Evolutionary conservation across 805 yeast genomes (phyloP).

Genomic region (Candida vaughaniae): DNA sequence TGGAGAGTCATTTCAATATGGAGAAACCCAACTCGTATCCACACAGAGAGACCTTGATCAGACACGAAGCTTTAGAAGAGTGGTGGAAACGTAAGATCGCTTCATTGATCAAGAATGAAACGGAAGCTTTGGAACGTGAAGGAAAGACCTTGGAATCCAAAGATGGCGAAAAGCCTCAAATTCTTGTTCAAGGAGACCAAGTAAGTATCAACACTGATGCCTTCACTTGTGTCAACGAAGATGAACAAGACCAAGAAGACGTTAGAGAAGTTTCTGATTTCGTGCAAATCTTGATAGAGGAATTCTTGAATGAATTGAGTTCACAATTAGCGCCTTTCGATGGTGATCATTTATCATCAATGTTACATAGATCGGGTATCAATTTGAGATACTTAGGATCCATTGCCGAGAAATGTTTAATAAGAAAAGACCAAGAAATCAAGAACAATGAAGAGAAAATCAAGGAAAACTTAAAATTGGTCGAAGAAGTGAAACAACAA

Average conservation of each 20-base stretch:
- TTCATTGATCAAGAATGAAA: constrained; percentile 47
- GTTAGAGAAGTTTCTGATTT: constrained; percentile 71
- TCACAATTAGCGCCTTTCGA: constrained; percentile 70
- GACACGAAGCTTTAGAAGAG: constrained; percentile 86
- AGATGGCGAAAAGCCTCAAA: constrained; percentile 45
- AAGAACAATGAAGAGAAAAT: constrained; percentile 20
- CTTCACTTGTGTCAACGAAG: constrained; percentile 44
- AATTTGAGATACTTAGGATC: constrained; percentile 84
- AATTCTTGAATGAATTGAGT: constrained; percentile 55
- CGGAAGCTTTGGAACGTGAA: constrained; percentile 45
- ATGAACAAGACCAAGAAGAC: constrained; percentile 54
- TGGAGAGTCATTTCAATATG: constrained; percentile 49
- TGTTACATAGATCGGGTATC: constrained; percentile 79
- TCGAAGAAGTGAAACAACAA: constrained; percentile 25
- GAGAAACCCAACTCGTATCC: constrained; percentile 60
- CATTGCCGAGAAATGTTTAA: constrained; percentile 40
- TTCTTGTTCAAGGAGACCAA: constrained; percentile 51
- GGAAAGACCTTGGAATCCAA: constrained; percentile 27
- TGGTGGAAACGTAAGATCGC: constrained; percentile 81
- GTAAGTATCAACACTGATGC: constrained; percentile 81
- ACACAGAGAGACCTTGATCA: constrained; percentile 71
- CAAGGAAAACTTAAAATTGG: constrained; percentile 24
- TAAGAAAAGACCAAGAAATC: constrained; percentile 13
- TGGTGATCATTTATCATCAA: constrained; percentile 68
- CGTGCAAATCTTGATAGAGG: constrained; percentile 61